Evolutionary conservation across 192 early-diverging fungal genomes (phyloP).

Genomic region (Allomyces macrogynus): DNA sequence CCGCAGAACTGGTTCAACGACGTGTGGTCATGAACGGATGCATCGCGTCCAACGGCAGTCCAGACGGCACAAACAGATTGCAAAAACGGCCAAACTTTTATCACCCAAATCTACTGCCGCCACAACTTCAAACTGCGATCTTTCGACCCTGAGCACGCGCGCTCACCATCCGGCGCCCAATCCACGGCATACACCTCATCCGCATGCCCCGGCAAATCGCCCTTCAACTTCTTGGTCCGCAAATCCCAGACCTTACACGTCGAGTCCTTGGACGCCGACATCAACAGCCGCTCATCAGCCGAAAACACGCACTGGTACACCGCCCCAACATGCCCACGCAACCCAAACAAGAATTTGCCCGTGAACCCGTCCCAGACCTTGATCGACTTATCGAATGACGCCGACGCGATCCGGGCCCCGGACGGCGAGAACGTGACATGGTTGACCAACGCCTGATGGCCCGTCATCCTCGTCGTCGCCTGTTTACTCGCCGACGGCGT

Average conservation of each 20-base stretch:
- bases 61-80: background rate
- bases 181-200: conserved; percentile 91
- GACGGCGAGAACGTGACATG: conserved; percentile 87
- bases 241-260: conserved; percentile 89
- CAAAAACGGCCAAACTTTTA: too few species aligned
- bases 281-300: conserved; percentile 73
- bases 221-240: conserved; percentile 71
- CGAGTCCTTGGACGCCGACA: conserved; percentile 76
- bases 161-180: conserved; percentile 82
- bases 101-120: conserved; percentile 13
- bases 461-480: conserved; percentile 59
- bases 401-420: conserved; percentile 68
- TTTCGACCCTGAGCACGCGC: conserved; percentile 81
- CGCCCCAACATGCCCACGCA: conserved; percentile 85
- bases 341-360: conserved; percentile 76
- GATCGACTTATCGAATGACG: conserved; percentile 90
- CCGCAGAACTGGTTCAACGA: too few species aligned
- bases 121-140: conserved; percentile 81
- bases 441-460: conserved; percentile 87
- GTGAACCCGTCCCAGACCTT: conserved; percentile 87
- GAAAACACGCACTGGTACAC: conserved; percentile 96
- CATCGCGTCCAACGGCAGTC: too few species aligned
- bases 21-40: too few species aligned
- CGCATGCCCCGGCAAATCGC: conserved; percentile 86
- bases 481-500: conserved; percentile 63